Evolutionary conservation across 768 basidiomycete genomes (phyloP), one percentile per base, ranked within the genome.

Genomic region (Strobilomyces echinocephalus): DNA sequence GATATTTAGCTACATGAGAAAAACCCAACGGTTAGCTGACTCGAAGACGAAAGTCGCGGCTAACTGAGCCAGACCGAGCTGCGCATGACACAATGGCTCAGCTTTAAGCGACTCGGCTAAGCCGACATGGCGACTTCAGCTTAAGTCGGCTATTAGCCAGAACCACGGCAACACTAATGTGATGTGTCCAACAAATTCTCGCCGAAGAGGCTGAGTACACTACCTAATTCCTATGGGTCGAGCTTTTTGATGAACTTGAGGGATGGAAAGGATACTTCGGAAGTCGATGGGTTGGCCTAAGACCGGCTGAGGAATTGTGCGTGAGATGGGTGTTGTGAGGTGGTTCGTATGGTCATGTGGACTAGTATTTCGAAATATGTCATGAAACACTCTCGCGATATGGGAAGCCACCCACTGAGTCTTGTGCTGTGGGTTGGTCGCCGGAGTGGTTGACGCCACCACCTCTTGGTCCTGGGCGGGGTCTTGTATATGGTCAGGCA

Each of bases 181-280:
- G n/a, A n/a, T n/a, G n/a, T n/a, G n/a, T n/a, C n/a, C n/a, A n/a
- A n/a, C n/a, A n/a, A n/a, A n/a, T n/a, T n/a, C n/a, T n/a, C n/a
- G n/a, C n/a, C n/a, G n/a, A 28, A 28, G 28, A 28, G 28, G 28
- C n/a, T 28, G 28, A 28, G 28, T 28, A 8, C 28, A 28, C 47
- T 16, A 58, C 69, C 69, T n/a, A 67, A 21, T 35, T 69, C 66
- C 5, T 68, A 70, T 0, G 67, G 67, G 44, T 70, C 69, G 2
- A 66, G 36, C 40, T 68, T 68, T 38, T 57, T 68, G 34, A 66
- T 18, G 16, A 62, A 55, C 40, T 63, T 69, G 10, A 35, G 39
- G 8, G 34, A 52, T n/a, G 60, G 41, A 4, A 47, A 24, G 1
- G 42, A 35, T 28, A 8, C 28, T 28, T 28, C 28, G 28, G 28